phyloP scores from a whole-genome alignment of 2,329 filamentous ascomycete genomes.

The Claviceps sp. region DNA sequence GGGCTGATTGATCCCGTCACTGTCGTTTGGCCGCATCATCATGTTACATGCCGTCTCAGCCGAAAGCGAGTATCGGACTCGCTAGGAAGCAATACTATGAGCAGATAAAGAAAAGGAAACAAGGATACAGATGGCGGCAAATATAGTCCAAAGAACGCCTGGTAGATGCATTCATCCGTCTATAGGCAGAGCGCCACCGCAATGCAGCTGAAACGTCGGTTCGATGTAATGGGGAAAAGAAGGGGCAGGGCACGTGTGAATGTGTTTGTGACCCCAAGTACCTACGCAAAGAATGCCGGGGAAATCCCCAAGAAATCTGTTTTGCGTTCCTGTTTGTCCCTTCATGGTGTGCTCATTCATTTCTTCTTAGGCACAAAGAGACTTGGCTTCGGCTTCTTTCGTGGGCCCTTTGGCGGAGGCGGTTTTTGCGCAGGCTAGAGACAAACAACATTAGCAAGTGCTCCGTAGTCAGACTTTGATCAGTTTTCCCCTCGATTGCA shows the following conservation, averaged over 20 bases:
- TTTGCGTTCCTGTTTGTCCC: background rate
- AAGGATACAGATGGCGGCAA: background rate
- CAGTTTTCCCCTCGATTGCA: background rate
- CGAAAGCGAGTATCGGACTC: background rate
- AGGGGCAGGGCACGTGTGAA: too few relatives aligned
- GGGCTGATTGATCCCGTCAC: background rate
- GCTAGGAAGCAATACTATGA: background rate
- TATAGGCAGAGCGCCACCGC: constrained; percentile 4
- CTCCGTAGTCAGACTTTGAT: background rate
- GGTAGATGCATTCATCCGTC: background rate
- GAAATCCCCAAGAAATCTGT: background rate
- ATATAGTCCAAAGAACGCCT: background rate
- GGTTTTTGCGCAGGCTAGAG: constrained; percentile 1
- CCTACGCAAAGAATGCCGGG: background rate
- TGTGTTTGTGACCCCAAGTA: too few relatives aligned
- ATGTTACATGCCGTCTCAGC: background rate
- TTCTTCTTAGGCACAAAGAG: constrained; percentile 13
- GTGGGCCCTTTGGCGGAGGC: constrained; percentile 2
- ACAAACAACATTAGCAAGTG: background rate
- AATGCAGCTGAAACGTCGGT: constrained; percentile 1
- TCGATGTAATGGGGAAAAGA: background rate
- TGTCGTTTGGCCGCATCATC: background rate
- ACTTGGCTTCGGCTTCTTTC: constrained; percentile 11
- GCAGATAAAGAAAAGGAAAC: background rate
- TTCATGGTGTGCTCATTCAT: constrained; percentile 1